Evolutionary conservation across 2,329 filamentous ascomycete species (phyloP), one percentile per base, ranked within the genome.

Genomic region (Aspergillus ochraceus): DNA sequence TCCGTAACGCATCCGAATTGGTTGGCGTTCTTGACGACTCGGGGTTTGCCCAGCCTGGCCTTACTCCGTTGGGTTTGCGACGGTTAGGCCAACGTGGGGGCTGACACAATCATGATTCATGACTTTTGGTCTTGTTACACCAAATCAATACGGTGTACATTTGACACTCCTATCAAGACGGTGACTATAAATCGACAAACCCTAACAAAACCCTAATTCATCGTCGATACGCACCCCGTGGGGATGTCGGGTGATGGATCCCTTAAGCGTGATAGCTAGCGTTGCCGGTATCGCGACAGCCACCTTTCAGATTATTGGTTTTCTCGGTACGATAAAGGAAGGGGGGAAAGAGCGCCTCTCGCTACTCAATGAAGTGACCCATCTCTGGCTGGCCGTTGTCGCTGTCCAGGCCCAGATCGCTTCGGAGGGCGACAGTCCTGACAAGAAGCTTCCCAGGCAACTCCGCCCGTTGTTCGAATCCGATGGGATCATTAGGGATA

Each of bases 231-330:
- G 3, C 14, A 42, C 36, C 36, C 36, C 36, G 45, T 47, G 45
- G 45, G 45, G 45, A 42, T 42, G 17, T 42, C 36, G 17, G 36
- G 2, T 42, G 32, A 64, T 64, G 62, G 62, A 64, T 45, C 62
- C 62, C 14, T 46, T 63, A 42, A 64, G 62, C 42, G 51, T 63
- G 47, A 57, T 56, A 20, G 54, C 62, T 53, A 60, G 62, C 50
- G 55, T 63, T n/a, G 58, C 55, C 2, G 62, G 60, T 11, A 55
- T 64, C 47, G 60, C 60, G 14, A 61, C 62, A 22, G 55, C 52
- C 36, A 51, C 58, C 8, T 64, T 61, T 26, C 58, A 64, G 52
- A 59, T 64, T n/a, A 58, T 64, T 26, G 58, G 60, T 11, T 59
- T 50, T 17, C 49, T 64, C 17, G 50, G 54, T 6, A 55, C 57